phyloP scores from a whole-genome alignment of 2,329 filamentous ascomycete genomes.

The Penicillium sclerotigenum region DNA sequence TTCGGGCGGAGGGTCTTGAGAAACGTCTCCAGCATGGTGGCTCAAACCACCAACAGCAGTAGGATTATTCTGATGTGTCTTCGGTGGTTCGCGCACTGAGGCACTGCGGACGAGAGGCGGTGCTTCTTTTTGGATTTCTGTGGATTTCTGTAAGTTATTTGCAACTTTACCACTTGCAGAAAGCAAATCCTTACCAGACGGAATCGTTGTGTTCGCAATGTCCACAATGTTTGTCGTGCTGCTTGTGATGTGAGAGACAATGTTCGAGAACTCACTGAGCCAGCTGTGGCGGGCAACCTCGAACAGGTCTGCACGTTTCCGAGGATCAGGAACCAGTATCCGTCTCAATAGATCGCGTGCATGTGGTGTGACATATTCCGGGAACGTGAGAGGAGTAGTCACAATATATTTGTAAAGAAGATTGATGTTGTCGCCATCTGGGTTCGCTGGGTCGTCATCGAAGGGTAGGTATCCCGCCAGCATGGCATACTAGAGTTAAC shows the following conservation, averaged over 20 bases:
- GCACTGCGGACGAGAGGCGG: conserved; percentile 75
- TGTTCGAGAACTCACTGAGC: conserved; percentile 94
- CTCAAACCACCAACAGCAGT: conserved; percentile 58
- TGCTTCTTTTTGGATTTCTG: conserved; percentile 54
- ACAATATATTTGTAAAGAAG: conserved; percentile 99
- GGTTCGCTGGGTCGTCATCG: conserved; percentile 96
- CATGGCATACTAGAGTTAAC: conserved; percentile 81
- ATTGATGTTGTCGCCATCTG: conserved; percentile 98
- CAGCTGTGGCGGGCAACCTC: conserved; percentile 97
- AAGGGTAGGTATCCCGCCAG: conserved; percentile 95
- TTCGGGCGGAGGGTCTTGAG: conserved; percentile 60
- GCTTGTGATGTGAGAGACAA: conserved; percentile 95
- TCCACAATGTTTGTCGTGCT: conserved; percentile 84
- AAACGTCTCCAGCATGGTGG: conserved; percentile 72
- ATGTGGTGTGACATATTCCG: conserved; percentile 97
- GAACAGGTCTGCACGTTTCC: conserved; percentile 92
- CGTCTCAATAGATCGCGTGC: conserved; percentile 86
- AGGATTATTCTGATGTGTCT: conserved; percentile 54
- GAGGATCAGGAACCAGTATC: conserved; percentile 91
- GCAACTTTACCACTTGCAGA: neutral
- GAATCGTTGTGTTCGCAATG: conserved; percentile 74
- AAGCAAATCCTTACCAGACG: conserved; percentile 49
- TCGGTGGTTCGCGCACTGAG: conserved; percentile 84
- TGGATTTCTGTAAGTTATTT: conserved; percentile 20
- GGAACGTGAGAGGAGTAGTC: conserved; percentile 92